These are phyloP conservation scores for Cucumis hystrix DNA, from an alignment of 306 rosid genomes.

Conservation along the genomic window DNA sequence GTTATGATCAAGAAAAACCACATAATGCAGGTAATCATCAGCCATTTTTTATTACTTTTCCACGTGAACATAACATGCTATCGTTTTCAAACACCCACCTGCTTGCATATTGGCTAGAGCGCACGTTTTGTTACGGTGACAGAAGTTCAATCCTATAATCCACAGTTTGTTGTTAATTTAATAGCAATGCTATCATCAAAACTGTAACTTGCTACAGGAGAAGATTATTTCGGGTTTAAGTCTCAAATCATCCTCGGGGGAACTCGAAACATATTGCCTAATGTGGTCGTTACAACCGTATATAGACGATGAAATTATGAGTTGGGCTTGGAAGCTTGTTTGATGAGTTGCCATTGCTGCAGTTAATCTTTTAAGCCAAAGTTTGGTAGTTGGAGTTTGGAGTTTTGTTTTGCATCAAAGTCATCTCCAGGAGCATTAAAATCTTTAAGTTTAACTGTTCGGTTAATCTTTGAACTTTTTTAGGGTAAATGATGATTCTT, in stretches of 20 bases:
- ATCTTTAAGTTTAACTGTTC: neutral
- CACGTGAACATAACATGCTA: neutral
- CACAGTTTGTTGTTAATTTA: too few species aligned
- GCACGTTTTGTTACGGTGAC: too few species aligned
- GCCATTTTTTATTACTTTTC: neutral
- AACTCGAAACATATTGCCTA: constrained; percentile 52
- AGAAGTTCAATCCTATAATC: too few species aligned
- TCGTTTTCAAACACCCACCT: too few species aligned
- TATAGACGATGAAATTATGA: constrained; percentile 33
- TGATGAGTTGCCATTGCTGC: neutral
- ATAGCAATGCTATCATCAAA: too few species aligned
- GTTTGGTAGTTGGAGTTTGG: neutral
- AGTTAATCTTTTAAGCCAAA: neutral
- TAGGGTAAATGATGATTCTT: too few species aligned
- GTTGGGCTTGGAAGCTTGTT: constrained; percentile 51
- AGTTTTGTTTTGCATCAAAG: neutral
- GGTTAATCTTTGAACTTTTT: too few species aligned
- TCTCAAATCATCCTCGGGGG: constrained; percentile 40
- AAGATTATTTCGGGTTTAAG: constrained; percentile 47
- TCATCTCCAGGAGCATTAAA: neutral
- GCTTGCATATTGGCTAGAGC: too few species aligned
- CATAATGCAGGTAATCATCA: constrained; percentile 54
- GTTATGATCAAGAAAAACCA: constrained; percentile 59
- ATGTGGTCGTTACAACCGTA: constrained; percentile 74
- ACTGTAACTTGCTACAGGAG: constrained; percentile 33